These are phyloP conservation scores for Cymbidium sinense DNA, from an alignment of 106 monocot genomes.

Conservation along the genomic window DNA sequence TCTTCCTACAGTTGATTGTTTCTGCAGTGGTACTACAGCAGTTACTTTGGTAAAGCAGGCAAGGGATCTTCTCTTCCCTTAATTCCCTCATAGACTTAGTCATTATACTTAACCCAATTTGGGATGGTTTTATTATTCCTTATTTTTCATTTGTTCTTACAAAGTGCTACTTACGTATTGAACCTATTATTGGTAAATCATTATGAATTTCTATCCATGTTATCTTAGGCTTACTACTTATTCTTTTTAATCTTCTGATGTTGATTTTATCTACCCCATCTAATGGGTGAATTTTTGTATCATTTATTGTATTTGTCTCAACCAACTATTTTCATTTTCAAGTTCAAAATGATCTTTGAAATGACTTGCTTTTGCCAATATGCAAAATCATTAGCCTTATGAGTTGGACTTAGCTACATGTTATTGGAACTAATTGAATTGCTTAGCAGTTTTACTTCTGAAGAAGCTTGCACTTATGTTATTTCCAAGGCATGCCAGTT, in stretches of 20 bases:
- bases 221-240: neutral
- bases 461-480: neutral
- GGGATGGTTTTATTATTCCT: neutral
- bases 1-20: conserved; percentile 60
- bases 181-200: neutral
- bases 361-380: neutral
- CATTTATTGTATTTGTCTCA: neutral
- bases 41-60: conserved; percentile 73
- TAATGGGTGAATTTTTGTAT: neutral
- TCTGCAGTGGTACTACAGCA: conserved; percentile 78
- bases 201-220: neutral
- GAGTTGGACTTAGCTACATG: neutral
- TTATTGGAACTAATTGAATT: neutral
- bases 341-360: neutral
- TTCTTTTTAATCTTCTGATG: neutral
- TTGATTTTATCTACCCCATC: neutral
- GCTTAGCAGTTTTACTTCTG: neutral
- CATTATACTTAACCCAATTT: neutral
- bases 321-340: neutral
- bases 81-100: neutral
- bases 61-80: neutral
- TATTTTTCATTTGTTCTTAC: neutral
- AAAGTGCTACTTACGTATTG: neutral
- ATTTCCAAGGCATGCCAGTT: neutral
- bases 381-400: neutral